Base-by-base conservation (phyloP, 257 asterid species). In the Salvia hispanica region DNA sequence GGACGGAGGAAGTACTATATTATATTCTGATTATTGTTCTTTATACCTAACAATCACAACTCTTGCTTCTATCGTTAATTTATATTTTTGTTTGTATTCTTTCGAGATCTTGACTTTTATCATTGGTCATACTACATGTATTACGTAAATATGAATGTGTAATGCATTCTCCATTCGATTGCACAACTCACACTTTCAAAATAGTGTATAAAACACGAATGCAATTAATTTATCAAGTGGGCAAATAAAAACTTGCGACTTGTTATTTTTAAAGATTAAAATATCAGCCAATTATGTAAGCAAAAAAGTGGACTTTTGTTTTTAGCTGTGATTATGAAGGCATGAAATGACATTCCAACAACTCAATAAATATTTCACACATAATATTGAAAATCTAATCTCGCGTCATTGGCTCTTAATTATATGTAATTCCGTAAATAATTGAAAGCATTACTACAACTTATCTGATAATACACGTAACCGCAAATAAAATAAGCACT, bases 261-360 rank as follows among this genome's bases (percentile, higher is more conserved):
- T 42, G 18, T 61, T 4, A 16, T 42, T 61, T 9, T 12, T 21
- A 4, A 0, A 46, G 34, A 64, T 48, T 64, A 46, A 48, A 37
- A 15, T 39, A 21, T 8, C 43, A 31, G 58, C 10, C 28, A 42
- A 62, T 62, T 28, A 15, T 15, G 57, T 62, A 62, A 62, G 64
- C 70, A 25, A 52, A 71, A 61, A 71, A 60, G 75, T 43, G 64
- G 69, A 15, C 48, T 62, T 62, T 62, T 71, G 75, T 71, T 71
- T 62, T 43, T 65, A 48, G 67, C 68, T 58, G 28, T 50, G 55
- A 39, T 57, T 44, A 39, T 57, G 62, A 45, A 4, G 28, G 68
- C 62, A 65, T 58, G 72, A 73, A 57, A 39, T 66, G 72, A 73
- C 72, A 66, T 73, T 28, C 55, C 57, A 73, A 65, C 77, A 73